Evolutionary conservation across 192 early-diverging fungal genomes (phyloP), one percentile per base, ranked within the genome.

Genomic region (Rhizoclosmatium globosum): DNA sequence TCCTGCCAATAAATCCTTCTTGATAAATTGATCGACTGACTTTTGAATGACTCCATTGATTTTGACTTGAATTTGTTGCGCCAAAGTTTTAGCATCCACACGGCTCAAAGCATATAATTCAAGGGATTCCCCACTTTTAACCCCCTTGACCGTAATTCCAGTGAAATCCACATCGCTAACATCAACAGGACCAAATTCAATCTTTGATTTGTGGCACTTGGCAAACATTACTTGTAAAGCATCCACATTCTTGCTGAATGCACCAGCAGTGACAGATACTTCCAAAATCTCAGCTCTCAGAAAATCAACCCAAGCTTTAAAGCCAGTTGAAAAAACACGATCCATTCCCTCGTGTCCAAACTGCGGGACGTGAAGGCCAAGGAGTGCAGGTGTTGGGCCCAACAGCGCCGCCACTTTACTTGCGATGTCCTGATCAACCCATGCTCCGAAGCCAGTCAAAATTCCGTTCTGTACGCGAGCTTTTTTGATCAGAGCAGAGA

Each of bases 341-440:
- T 71, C 70, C 70, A 71, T 71, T 48, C 70, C 70, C 41, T 71
- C 70, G 19, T 71, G n/a, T 31, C 70, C 70, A 21, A 77, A 43
- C 43, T 56, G 44, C 19, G 74, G 60, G 15, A 66, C 76, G 56
- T 45, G 47, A 17, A 65, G 66, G 38, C 65, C 76, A 64, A 65
- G 41, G 13, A 57, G 42, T 7, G 62, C 76, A 23, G 64, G 73
- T 42, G 13, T 46, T 17, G 73, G 73, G 31, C 70, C 70, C n/a
- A 71, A 39, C 6, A 71, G 21, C 2, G 9, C 48, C 42, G 70
- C 70, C 70, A 71, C 56, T 50, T 43, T 50, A 6, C 47, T 56
- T 56, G 70, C 53, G n/a, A 46, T 56, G 47, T 71, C 47, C 47
- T 71, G 70, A 38, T 71, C 42, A 2, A 71, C 70, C 70, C 70